A percentile compares a stretch with the other conserved stretches of the same genome.
These are phyloP conservation scores for Lasiosphaeris hirsuta DNA, from an alignment of 495 filamentous ascomycete species.

Conservation along the genomic window DNA sequence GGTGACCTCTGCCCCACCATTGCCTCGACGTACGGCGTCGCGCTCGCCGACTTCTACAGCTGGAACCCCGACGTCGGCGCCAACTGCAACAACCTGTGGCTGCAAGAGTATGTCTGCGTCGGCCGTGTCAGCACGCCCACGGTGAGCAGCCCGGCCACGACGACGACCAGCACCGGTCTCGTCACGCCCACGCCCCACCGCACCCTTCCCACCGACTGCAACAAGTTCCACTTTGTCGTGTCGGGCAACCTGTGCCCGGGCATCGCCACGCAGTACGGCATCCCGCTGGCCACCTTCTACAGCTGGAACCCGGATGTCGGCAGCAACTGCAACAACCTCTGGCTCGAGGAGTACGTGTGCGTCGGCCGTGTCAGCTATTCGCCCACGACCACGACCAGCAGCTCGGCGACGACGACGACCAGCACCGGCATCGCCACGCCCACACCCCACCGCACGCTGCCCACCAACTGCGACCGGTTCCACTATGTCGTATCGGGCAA, in stretches of 20 bases:
- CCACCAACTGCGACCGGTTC: not conserved
- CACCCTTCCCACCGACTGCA: too few species aligned
- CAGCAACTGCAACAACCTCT: too few species aligned
- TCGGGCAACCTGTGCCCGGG: too few species aligned
- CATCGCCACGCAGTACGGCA: too few species aligned
- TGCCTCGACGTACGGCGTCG: constrained; percentile 20
- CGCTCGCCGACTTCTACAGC: constrained; percentile 29
- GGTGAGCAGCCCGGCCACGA: too few species aligned
- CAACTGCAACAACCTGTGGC: not conserved
- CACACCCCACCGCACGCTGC: not conserved
- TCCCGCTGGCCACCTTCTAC: constrained; percentile 8
- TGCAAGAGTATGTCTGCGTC: constrained; percentile 4
- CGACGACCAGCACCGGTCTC: too few species aligned
- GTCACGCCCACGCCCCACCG: too few species aligned
- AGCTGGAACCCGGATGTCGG: not conserved
- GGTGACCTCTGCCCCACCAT: constrained; percentile 45
- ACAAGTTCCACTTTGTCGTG: too few species aligned
- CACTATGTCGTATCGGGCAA: constrained; percentile 10
- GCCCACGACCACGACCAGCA: not conserved
- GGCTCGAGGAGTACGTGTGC: too few species aligned
- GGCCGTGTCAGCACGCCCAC: not conserved
- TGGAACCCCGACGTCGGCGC: constrained; percentile 42
- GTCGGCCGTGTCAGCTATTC: too few species aligned
- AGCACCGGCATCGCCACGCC: constrained; percentile 9
- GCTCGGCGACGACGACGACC: constrained; percentile 2